phyloP scores from a whole-genome alignment of 345 rosid genomes.

The Moringa oleifera region DNA sequence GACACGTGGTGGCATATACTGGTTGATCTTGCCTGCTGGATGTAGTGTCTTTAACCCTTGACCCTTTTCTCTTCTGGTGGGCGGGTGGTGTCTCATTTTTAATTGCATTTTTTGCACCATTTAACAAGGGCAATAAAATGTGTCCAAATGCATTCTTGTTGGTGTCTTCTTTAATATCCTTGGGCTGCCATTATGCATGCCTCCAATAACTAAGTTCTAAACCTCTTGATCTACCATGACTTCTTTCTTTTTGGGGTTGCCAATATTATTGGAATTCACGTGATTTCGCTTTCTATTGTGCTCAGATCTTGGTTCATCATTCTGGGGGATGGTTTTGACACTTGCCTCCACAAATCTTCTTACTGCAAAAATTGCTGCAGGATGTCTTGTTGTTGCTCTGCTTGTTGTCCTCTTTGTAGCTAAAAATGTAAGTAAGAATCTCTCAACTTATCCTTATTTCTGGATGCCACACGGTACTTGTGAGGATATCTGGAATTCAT shows the following conservation, averaged over 20 bases:
- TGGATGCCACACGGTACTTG: background rate
- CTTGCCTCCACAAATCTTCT: constrained; percentile 63
- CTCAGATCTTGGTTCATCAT: constrained; percentile 66
- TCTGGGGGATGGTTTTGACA: constrained; percentile 66
- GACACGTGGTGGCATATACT: constrained; percentile 90
- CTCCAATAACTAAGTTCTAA: constrained; percentile 1
- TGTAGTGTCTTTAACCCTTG: constrained; percentile 42
- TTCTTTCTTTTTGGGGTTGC: constrained; percentile 2
- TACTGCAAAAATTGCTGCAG: constrained; percentile 66
- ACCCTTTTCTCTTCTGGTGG: background rate
- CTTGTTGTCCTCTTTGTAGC: constrained; percentile 55
- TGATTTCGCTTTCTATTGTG: background rate
- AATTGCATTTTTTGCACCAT: no score
- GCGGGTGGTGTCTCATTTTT: no score
- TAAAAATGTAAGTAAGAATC: constrained; percentile 45
- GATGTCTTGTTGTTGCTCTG: constrained; percentile 47
- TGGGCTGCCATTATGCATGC: background rate
- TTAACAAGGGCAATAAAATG: no score
- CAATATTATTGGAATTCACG: background rate
- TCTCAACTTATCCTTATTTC: background rate
- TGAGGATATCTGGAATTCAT: no score
- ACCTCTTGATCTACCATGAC: background rate
- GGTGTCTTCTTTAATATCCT: constrained; percentile 1
- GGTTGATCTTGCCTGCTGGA: constrained; percentile 98
- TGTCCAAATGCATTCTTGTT: constrained; percentile 1